phyloP scores from a whole-genome alignment of 2,329 filamentous ascomycete species.

The Myriosclerotinia curreyana region DNA sequence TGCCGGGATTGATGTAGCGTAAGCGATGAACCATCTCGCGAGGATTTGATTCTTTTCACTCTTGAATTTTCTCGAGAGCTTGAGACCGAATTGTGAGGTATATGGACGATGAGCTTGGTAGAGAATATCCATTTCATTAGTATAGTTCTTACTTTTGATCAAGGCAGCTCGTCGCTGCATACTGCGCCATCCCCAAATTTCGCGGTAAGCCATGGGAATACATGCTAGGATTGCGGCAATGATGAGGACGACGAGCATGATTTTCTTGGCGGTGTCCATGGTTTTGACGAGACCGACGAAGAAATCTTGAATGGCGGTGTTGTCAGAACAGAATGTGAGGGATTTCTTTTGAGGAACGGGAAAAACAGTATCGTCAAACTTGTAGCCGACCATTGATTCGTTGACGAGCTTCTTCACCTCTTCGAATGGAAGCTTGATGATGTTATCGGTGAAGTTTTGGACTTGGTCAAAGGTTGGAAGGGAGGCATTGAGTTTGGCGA shows the following conservation, averaged over 20 bases:
- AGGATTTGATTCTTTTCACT: slow-evolving; percentile 63
- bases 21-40: slow-evolving; percentile 60
- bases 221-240: slow-evolving; percentile 70
- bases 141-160: slow-evolving; percentile 59
- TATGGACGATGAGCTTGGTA: slow-evolving; percentile 83
- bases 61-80: slow-evolving; percentile 62
- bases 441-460: slow-evolving; percentile 72
- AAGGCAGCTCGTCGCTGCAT: slow-evolving; percentile 68
- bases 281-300: slow-evolving; percentile 70
- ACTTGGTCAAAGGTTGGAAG: slow-evolving; percentile 83
- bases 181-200: slow-evolving; percentile 72
- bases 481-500: slow-evolving; percentile 70
- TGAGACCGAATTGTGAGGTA: slow-evolving; percentile 70
- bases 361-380: slow-evolving; percentile 74
- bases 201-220: slow-evolving; percentile 74
- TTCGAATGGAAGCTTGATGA: slow-evolving; percentile 77
- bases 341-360: slow-evolving; percentile 79
- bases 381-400: slow-evolving; percentile 66
- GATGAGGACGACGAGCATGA: slow-evolving; percentile 73
- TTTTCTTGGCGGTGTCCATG: slow-evolving; percentile 65
- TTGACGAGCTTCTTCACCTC: slow-evolving; percentile 72
- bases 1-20: slow-evolving; percentile 64
- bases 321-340: slow-evolving; percentile 84
- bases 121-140: slow-evolving; percentile 79
- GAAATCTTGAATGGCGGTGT: slow-evolving; percentile 77